Percentiles rank a stretch among this genome's conserved stretches.
Conservation (phyloP, 352 stramenopile species). For the Pythium myriotylum region DNA sequence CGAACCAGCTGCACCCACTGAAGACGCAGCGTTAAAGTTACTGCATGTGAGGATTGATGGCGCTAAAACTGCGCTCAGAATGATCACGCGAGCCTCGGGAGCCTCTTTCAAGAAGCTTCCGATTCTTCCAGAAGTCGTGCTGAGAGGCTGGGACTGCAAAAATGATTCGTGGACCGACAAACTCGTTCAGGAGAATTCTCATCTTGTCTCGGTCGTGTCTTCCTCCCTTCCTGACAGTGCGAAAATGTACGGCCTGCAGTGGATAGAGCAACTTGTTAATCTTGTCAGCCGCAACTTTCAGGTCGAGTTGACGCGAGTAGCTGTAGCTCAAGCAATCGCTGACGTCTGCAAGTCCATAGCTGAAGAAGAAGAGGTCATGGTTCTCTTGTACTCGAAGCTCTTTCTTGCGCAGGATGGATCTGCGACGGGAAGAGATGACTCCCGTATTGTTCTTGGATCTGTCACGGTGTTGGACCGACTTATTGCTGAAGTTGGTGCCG, state of each 20-base stretch:
- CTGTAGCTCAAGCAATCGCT: constrained; percentile 47
- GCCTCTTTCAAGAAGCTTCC: constrained; percentile 40
- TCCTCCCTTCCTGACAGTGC: constrained; percentile 33
- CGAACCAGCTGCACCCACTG: constrained; percentile 31
- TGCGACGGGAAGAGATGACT: neutral
- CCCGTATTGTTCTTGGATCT: constrained; percentile 34
- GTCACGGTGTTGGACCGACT: constrained; percentile 66
- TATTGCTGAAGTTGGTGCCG: constrained; percentile 32
- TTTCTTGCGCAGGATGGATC: constrained; percentile 29
- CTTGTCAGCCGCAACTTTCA: constrained; percentile 34
- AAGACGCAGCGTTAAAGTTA: neutral
- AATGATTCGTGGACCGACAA: constrained; percentile 31
- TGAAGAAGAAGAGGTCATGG: constrained; percentile 15
- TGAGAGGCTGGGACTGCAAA: constrained; percentile 36
- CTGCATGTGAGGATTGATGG: constrained; percentile 41
- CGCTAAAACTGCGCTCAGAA: constrained; percentile 40
- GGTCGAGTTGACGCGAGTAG: constrained; percentile 28
- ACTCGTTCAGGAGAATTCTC: constrained; percentile 50
- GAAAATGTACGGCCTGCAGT: constrained; percentile 41
- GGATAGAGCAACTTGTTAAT: constrained; percentile 39
- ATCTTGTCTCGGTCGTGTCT: constrained; percentile 46
- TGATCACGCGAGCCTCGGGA: constrained; percentile 38
- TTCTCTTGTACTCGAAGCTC: constrained; percentile 50
- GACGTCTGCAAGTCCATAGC: constrained; percentile 27
- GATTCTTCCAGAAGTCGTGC: constrained; percentile 39